Percentiles rank a stretch among this genome's conserved stretches.
Conservation (phyloP, 192 early-diverging fungal species). For the Coemansia sp. region DNA sequence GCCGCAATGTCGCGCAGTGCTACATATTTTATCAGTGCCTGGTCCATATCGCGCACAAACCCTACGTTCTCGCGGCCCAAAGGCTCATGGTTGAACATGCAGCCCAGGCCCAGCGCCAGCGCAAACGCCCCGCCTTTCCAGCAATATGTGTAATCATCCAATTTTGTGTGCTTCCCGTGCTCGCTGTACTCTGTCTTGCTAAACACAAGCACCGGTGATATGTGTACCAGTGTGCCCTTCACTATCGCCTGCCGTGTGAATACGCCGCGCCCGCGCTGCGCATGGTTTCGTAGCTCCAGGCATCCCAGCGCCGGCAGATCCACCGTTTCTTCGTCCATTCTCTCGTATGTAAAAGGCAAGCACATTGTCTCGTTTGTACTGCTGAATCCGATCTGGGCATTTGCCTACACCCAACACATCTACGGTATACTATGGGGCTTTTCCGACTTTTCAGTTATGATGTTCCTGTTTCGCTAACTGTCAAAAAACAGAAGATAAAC, state of each 20-base stretch:
- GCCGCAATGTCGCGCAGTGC: constrained; percentile 53
- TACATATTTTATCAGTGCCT: constrained; percentile 57
- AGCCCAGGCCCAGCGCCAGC: constrained; percentile 62
- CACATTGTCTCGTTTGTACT: no score
- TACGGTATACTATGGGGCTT: no score
- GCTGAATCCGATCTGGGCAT: no score
- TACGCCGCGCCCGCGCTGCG: constrained; percentile 59
- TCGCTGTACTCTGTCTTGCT: constrained; percentile 51
- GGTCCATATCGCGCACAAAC: constrained; percentile 58
- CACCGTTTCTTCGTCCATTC: background rate
- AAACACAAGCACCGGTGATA: constrained; percentile 62
- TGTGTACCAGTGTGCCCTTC: constrained; percentile 51
- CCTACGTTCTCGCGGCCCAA: constrained; percentile 57
- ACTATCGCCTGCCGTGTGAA: constrained; percentile 46
- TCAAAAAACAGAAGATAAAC: no score
- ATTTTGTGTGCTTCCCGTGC: constrained; percentile 58
- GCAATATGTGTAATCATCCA: constrained; percentile 67
- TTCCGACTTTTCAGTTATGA: no score
- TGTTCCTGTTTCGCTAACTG: no score
- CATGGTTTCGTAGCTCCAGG: constrained; percentile 54
- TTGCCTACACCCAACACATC: no score
- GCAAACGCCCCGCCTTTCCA: constrained; percentile 59
- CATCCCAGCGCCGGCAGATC: constrained; percentile 18
- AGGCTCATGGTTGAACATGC: constrained; percentile 66
- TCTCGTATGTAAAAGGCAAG: no score